Evolutionary conservation across 805 yeast genomes (phyloP), one percentile per base, ranked within the genome.

Genomic region (Nakazawaea peltata): DNA sequence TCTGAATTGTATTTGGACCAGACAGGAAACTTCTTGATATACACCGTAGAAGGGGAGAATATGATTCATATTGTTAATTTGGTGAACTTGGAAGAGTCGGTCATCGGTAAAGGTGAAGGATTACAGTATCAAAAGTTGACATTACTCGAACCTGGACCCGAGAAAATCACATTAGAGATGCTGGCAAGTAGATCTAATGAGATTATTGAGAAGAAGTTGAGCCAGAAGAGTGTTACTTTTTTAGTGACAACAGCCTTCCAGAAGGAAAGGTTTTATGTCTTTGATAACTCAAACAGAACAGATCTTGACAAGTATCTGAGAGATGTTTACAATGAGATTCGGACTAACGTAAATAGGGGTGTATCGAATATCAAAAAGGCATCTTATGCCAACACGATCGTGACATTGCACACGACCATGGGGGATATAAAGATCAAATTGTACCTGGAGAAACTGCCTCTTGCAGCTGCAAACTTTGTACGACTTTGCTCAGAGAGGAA

Each of bases 361-460:
- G 19, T 27, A 21, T 11, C 11, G 11, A 10, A 8, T 21, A 8
- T n/a, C n/a, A 27, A 27, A 19, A 27, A 27, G n/a, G 29, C 11
- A 3, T n/a, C 18, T 16, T 26, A 28, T 9, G 26, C 18, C 12
- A 26, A 26, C 8, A 22, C 31, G 12, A 12, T 9, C 9, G 62
- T 49, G 11, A 45, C 45, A 6, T 30, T 60, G 5, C 65, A 67
- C 42, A 67, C 73, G 2, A 54, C 65, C 3, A 31, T 54, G 10
- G 73, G 73, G 3, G 73, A 67, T 42, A 65, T 67, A 19, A 48
- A 50, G 25, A 43, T 67, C 17, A 47, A 53, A 22, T 41, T 67
- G 16, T 61, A 46, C 40, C 58, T 54, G 3, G 44, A 53, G 28
- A 47, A 53, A 18, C 61, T 64, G 1, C 72, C 72, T 4, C 44